Conservation (phyloP, 139 green algal species). For the Trebouxia sp. region DNA sequence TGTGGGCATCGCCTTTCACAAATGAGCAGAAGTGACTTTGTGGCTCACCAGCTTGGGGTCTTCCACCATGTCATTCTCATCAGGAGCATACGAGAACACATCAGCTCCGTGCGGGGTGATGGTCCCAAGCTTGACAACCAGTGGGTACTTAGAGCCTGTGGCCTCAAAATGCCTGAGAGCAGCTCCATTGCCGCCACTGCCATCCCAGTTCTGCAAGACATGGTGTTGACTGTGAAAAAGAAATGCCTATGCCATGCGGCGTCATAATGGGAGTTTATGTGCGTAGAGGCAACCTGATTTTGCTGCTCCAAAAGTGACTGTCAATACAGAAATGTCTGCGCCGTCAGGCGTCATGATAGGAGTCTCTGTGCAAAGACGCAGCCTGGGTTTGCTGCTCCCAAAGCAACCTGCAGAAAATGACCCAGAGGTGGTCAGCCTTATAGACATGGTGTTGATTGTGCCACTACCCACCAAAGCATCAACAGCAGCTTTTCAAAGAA, state of each 20-base stretch:
- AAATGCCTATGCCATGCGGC: not conserved
- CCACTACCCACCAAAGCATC: too few relatives aligned
- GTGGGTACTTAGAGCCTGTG: constrained; percentile 85
- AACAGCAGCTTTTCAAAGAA: too few relatives aligned
- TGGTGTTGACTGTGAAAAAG: not conserved
- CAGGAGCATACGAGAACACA: constrained; percentile 85
- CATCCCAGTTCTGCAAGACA: constrained; percentile 76
- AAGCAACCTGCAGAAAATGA: not conserved
- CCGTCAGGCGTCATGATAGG: too few relatives aligned
- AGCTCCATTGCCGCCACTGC: constrained; percentile 88
- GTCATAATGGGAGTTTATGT: not conserved
- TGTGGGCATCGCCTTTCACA: not conserved
- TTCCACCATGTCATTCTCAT: constrained; percentile 97
- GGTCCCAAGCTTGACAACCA: constrained; percentile 98
- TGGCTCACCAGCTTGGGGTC: constrained; percentile 74
- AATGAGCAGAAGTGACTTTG: not conserved
- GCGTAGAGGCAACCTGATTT: too few relatives aligned
- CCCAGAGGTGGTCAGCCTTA: too few relatives aligned
- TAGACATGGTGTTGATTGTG: too few relatives aligned
- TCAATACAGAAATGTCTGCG: too few relatives aligned
- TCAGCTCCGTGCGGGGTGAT: constrained; percentile 91
- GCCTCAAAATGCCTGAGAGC: constrained; percentile 91
- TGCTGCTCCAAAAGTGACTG: too few relatives aligned
- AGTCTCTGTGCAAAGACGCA: not conserved
- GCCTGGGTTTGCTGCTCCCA: not conserved